phyloP scores from a whole-genome alignment of 805 yeast species.

The Starmerella kuoi region DNA sequence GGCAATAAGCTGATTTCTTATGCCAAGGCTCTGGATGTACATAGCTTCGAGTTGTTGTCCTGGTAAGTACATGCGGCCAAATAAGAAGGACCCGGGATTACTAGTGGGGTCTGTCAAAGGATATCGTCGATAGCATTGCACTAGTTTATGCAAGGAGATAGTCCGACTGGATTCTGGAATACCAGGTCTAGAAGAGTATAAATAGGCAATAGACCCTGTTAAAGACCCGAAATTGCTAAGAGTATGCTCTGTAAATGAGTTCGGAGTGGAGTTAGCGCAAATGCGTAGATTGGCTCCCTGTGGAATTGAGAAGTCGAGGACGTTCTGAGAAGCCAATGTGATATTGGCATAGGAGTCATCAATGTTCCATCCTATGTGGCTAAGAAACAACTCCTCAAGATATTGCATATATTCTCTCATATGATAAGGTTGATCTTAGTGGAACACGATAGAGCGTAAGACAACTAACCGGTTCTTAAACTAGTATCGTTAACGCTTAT shows the following conservation, averaged over 20 bases:
- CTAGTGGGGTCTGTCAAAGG: slow-evolving; percentile 6
- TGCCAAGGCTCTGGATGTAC: slow-evolving; percentile 34
- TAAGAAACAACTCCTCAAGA: slow-evolving; percentile 58
- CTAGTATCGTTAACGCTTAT: no score
- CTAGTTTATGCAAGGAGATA: slow-evolving; percentile 18
- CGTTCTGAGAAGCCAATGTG: slow-evolving; percentile 28
- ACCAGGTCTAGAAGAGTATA: slow-evolving; percentile 56
- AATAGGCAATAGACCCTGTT: slow-evolving; percentile 72
- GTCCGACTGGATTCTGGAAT: slow-evolving; percentile 31
- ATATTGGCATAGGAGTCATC: slow-evolving; percentile 68
- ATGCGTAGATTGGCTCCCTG: slow-evolving; percentile 51
- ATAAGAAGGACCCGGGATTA: slow-evolving; percentile 30
- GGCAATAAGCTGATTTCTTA: slow-evolving; percentile 50
- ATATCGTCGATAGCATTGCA: slow-evolving; percentile 19
- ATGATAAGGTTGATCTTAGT: no score
- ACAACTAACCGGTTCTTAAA: no score
- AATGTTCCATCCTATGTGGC: slow-evolving; percentile 62
- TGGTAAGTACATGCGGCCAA: slow-evolving; percentile 84
- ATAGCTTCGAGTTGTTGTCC: slow-evolving; percentile 79
- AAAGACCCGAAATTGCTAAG: slow-evolving; percentile 52
- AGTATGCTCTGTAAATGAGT: slow-evolving; percentile 61
- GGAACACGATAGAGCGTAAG: background rate
- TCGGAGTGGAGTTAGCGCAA: slow-evolving; percentile 55
- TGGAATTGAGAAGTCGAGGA: slow-evolving; percentile 67
- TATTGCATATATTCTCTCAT: slow-evolving; percentile 86